Base-by-base conservation (phyloP, 2,329 filamentous ascomycete species). In the Teratosphaeria destructans region DNA sequence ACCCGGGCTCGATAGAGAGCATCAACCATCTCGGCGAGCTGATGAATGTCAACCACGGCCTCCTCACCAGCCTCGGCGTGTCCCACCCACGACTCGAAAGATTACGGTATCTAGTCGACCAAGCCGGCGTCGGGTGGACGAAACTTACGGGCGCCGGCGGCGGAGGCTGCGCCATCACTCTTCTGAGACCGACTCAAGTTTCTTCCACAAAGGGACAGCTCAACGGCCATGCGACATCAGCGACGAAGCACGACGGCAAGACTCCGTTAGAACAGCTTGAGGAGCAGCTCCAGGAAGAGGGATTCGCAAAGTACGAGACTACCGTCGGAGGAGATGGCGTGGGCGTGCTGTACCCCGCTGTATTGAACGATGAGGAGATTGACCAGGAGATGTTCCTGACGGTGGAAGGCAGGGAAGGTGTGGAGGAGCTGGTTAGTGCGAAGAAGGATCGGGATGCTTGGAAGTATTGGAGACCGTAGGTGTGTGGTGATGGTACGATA, bases 61-160 rank as follows among this genome's bases (percentile, higher is more conserved):
- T 97, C 53, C 80, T 99, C 26, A 87, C 90, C n/a, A 87, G 91
- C 0, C 79, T 99, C 3, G 94, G 94, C 7, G 94, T 97, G 32
- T 97, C 92, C 1, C 94, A 99, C 73, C 95, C 94, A 0, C 86
- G 91, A 54, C 81, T 99, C 29, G 94, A 99, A 76, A 85, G 93
- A 35, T 86, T 99, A 66, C 85, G 94, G 63, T 93, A 96, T 75
- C 79, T 99, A 29, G 88, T 95, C 55, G 93, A 99, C 66, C 85
- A 94, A 67, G 84, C 90, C 59, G 88, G 87, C 49, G 88, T 96
- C 59, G 94, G 94, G 34, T 99, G 92, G 92, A 96, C 94, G 12
- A 99, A 99, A 74, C 82, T 99, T 60, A 99, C 94, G 0, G 94
- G 94, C 37, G 94, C 94, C 1, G 94, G 94, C 26, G 95, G 94